Evolutionary conservation across 345 rosid genomes (phyloP), one percentile per base, ranked within the genome.

Genomic region (Linum trigynum): DNA sequence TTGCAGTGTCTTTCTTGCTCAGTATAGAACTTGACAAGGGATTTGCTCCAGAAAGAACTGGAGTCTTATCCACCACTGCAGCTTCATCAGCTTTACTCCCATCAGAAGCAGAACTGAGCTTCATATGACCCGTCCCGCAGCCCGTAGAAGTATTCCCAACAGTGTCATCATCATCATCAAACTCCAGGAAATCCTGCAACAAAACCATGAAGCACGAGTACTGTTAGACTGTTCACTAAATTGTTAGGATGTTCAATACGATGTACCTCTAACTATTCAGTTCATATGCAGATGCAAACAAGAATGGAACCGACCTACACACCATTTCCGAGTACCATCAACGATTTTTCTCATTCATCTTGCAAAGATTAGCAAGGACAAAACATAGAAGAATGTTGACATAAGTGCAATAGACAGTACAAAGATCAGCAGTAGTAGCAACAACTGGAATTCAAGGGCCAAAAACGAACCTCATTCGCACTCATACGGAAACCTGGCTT

Each of bases 391-490:
- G 53, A 48, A 48, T 48, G 12, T 48, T 9, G 3, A 48, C 14
- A 9, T 48, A 48, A 48, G 53, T 48, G 32, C 32, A 23, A 48
- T 48, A 9, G 14, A 48, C 7, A 3, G 15, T 2, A 48, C 53
- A 23, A 23, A 23, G 32, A 41, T 41, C 14, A 6, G 53, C 14
- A 48, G 53, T 48, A 48, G 2, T 1, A 48, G 14, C 14, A 48
- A 9, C 9, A 48, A 6, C 11, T 9, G 14, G 2, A 2, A 3
- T 10, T 48, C 14, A 48, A 48, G 15, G 53, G 1, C 9, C 14
- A 42, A 64, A 43, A 6, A 59, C 72, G 57, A 70, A 85, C 98
- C 96, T 91, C 97, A 71, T 81, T 82, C n/a, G 98, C 94, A 63
- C 81, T 87, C 85, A 91, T 95, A 71, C 79, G 83, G 78, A 91